Conservation (phyloP, 2,329 filamentous ascomycete genomes). For the Ophidiomyces ophidiicola region DNA sequence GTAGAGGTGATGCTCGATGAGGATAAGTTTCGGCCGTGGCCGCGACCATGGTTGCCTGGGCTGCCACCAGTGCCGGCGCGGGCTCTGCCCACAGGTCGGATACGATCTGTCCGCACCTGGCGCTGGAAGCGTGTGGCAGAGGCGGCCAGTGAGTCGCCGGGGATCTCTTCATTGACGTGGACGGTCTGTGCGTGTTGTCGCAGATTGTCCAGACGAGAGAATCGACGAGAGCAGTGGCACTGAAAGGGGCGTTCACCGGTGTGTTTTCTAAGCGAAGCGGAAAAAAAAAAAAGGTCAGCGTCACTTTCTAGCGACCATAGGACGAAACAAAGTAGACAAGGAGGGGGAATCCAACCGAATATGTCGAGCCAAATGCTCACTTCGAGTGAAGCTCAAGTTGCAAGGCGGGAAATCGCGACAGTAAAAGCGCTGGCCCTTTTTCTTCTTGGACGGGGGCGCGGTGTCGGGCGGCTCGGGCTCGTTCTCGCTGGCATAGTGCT, state of each 20-base stretch:
- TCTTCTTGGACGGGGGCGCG: conserved; percentile 70
- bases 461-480: conserved; percentile 61
- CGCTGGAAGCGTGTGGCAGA: conserved; percentile 85
- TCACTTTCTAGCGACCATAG: neutral
- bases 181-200: conserved; percentile 96
- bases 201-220: conserved; percentile 87
- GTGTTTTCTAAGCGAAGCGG: conserved; percentile 86
- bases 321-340: neutral
- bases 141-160: conserved; percentile 80
- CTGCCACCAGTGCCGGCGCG: conserved; percentile 68
- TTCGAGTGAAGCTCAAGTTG: conserved; percentile 85
- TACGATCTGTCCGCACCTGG: conserved; percentile 77
- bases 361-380: conserved; percentile 87
- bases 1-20: conserved; percentile 75
- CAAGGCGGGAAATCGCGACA: conserved; percentile 93
- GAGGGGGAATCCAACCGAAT: conserved; percentile 53
- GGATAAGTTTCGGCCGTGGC: conserved; percentile 74
- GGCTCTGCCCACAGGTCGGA: conserved; percentile 61
- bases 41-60: conserved; percentile 56
- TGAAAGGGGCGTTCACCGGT: conserved; percentile 94
- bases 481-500: conserved; percentile 11
- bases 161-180: conserved; percentile 94
- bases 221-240: conserved; percentile 85
- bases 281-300: neutral
- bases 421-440: conserved; percentile 91